Conservation (phyloP, 2,329 filamentous ascomycete genomes). For the Verticillium isaacii region DNA sequence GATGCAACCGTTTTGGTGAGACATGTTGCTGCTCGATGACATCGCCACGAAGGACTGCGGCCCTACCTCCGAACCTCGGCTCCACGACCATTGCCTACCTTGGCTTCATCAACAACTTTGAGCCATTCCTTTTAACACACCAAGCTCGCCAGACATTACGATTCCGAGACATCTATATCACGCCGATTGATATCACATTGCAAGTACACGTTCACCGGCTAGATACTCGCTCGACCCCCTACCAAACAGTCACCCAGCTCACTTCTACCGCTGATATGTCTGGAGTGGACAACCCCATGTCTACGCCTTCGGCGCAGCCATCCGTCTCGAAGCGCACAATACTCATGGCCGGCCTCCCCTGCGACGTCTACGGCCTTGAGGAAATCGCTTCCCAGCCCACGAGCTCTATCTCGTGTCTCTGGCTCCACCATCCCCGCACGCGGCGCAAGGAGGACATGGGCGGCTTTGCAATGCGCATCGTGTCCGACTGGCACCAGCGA, state of each 20-base stretch:
- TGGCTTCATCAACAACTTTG: neutral
- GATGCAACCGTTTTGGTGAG: neutral
- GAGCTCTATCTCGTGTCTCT: slow-evolving; percentile 69
- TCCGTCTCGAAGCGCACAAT: slow-evolving; percentile 60
- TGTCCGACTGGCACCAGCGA: slow-evolving; percentile 56
- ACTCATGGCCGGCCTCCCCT: slow-evolving; percentile 72
- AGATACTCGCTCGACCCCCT: neutral
- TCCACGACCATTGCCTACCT: neutral
- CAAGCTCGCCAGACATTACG: neutral
- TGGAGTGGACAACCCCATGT: slow-evolving; percentile 14
- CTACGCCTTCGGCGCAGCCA: slow-evolving; percentile 30
- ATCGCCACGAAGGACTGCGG: neutral
- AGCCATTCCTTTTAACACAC: neutral
- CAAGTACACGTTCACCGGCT: too few species aligned
- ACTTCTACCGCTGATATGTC: slow-evolving; percentile 14
- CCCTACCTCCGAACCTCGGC: neutral
- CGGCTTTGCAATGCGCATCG: slow-evolving; percentile 62
- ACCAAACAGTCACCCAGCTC: neutral
- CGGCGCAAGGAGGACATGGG: slow-evolving; percentile 69
- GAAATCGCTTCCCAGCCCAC: slow-evolving; percentile 52
- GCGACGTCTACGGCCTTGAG: slow-evolving; percentile 74
- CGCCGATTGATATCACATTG: too few species aligned
- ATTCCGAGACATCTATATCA: neutral
- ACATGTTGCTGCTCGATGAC: neutral
- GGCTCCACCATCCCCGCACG: slow-evolving; percentile 81